Evolutionary conservation across 768 basidiomycete species (phyloP), one percentile per base, ranked within the genome.

Genomic region (Inosperma sp.): DNA sequence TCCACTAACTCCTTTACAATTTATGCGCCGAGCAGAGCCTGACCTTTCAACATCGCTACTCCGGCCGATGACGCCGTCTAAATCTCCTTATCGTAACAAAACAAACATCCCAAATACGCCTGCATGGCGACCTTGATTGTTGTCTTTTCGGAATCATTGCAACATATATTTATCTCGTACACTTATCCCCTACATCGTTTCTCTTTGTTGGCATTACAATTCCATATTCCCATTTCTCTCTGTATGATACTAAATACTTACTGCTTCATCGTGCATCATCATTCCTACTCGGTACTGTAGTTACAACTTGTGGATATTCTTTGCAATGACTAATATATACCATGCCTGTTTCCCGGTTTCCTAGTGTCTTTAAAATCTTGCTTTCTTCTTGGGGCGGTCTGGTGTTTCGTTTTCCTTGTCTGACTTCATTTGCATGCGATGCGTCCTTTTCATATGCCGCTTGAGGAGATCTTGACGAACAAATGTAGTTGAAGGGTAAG

Each of bases 1-100:
- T 0, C 87, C 91, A 9, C 64, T 92, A 45, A 82, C 83, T 7
- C 81, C 92, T 1, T 68, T 95, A 39, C 90, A 94, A 63, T 93
- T 92, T 68, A 80, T 95, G 56, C 77, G 91, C 49, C 81, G 84
- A 41, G 92, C 87, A 31, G 86, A 87, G 33, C 72, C 69, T 22
- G 84, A 85, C 14, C 51, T 53, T 13, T 49, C 60, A 30, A 70
- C 72, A n/a, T n/a, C n/a, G 42, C 66, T 74, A 3, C 61, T 78
- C 45, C 78, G 83, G 48, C 78, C 85, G 14, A 72, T 72, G 25
- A 86, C 84, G 16, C 86, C 87, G n/a, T 80, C 83, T 30, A 86
- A 82, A 67, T 62, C 77, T 17, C 67, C 78, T 65, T 34, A 41
- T 29, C 77, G 74, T 14, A 56, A 66, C 48, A 76, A 75, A 48